Evolutionary conservation across 306 rosid genomes (phyloP).

Genomic region (Castanea mollissima): DNA sequence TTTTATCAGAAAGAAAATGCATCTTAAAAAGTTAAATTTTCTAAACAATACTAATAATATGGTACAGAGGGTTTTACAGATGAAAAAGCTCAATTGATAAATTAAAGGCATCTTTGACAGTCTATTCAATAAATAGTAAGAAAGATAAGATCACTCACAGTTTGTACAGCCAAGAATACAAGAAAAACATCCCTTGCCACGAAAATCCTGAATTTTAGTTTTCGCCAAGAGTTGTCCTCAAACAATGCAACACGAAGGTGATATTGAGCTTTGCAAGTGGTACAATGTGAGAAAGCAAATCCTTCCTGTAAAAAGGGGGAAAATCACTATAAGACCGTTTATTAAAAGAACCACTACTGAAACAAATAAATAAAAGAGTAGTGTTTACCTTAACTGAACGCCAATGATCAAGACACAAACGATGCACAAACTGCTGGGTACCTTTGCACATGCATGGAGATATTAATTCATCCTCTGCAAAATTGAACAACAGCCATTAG

Average conservation of each 20-base stretch:
- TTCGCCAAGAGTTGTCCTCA: constrained; percentile 93
- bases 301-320: constrained; percentile 64
- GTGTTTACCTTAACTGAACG: constrained; percentile 84
- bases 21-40: too few relatives aligned
- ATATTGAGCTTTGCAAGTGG: constrained; percentile 98
- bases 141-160: constrained; percentile 57
- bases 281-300: constrained; percentile 97
- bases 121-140: neutral
- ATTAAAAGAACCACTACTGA: neutral
- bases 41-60: too few relatives aligned
- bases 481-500: constrained; percentile 28
- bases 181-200: constrained; percentile 98
- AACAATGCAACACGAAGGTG: constrained; percentile 72
- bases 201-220: constrained; percentile 79
- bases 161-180: constrained; percentile 90
- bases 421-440: constrained; percentile 99
- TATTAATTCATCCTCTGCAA: constrained; percentile 80
- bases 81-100: neutral
- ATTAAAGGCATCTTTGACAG: neutral
- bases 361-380: constrained; percentile 13
- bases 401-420: constrained; percentile 98
- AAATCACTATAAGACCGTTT: constrained; percentile 1
- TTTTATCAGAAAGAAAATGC: too few relatives aligned
- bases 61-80: neutral
- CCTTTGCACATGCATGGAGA: constrained; percentile 99